Evolutionary conservation across 306 rosid species (phyloP).

Genomic region (Cucurbita argyrosperma): DNA sequence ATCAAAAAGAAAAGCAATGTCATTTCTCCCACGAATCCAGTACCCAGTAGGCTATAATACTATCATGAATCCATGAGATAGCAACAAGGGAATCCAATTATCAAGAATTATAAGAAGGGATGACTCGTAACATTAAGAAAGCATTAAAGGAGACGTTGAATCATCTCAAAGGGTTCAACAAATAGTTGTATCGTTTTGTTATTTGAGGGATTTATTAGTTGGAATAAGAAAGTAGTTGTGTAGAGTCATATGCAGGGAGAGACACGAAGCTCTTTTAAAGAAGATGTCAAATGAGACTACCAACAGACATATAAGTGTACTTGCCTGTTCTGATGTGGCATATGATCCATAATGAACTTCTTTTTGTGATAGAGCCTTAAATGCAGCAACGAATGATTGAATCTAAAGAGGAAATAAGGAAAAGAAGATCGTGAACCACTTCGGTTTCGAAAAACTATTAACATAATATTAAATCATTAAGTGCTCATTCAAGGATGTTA

Average conservation of each 20-base stretch:
- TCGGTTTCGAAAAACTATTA: not conserved
- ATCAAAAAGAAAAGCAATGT: not conserved
- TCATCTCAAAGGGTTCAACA: not conserved
- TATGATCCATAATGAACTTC: conserved; percentile 65
- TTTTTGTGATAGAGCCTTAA: conserved; percentile 48
- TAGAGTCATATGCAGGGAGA: not conserved
- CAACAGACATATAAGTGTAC: not conserved
- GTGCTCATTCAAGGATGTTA: not conserved
- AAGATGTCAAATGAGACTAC: not conserved
- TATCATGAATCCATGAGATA: not conserved
- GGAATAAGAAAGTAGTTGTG: not conserved
- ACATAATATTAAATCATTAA: conserved; percentile 3
- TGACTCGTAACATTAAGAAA: not conserved
- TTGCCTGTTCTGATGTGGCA: conserved; percentile 83
- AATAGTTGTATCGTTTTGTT: not conserved
- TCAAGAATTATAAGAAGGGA: not conserved
- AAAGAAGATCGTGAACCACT: not conserved
- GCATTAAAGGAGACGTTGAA: not conserved
- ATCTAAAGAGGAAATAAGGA: conserved; percentile 28
- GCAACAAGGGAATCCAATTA: not conserved
- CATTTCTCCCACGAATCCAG: not conserved
- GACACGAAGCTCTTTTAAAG: not conserved
- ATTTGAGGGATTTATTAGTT: not conserved
- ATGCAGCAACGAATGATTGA: conserved; percentile 43
- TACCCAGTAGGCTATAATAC: not conserved